A percentile compares a stretch with the other conserved stretches of the same genome.
phyloP scores from a whole-genome alignment of 2,329 filamentous ascomycete species.

The Colletotrichum sp. region DNA sequence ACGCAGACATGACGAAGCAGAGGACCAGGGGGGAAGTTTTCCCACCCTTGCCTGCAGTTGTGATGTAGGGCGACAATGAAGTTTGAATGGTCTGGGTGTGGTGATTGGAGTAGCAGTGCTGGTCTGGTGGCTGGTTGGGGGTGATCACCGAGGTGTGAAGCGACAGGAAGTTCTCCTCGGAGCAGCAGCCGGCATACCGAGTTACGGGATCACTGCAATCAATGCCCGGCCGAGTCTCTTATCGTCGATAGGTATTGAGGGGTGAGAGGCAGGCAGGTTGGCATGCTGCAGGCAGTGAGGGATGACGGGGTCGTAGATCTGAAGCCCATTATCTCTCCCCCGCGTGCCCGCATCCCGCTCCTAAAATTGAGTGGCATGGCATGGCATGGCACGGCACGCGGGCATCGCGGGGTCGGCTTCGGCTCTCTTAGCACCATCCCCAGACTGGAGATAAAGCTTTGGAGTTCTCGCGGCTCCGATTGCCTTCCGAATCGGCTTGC shows the following conservation, averaged over 20 bases:
- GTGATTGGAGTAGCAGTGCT: background rate
- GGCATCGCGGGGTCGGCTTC: conserved; percentile 5
- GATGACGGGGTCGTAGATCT: conserved; percentile 9
- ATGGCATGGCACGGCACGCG: background rate
- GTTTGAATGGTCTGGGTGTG: background rate
- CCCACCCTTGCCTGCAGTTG: background rate
- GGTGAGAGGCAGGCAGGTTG: background rate
- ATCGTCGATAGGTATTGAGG: background rate
- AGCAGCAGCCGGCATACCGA: background rate
- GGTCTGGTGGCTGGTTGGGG: background rate
- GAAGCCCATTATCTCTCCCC: conserved; percentile 3
- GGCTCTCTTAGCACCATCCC: conserved; percentile 7
- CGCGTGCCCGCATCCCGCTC: conserved; percentile 13
- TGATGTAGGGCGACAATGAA: background rate
- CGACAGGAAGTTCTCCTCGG: background rate
- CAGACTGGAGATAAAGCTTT: background rate
- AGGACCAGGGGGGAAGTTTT: background rate
- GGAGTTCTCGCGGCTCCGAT: conserved; percentile 1
- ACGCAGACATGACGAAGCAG: conserved; percentile 5
- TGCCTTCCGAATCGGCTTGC: background rate
- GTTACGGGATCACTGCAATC: background rate
- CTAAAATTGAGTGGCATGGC: background rate
- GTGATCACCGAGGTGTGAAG: background rate
- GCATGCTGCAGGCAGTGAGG: background rate
- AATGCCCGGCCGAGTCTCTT: background rate